Evolutionary conservation across 2,329 filamentous ascomycete genomes (phyloP).

Genomic region (Colletotrichum falcatum): DNA sequence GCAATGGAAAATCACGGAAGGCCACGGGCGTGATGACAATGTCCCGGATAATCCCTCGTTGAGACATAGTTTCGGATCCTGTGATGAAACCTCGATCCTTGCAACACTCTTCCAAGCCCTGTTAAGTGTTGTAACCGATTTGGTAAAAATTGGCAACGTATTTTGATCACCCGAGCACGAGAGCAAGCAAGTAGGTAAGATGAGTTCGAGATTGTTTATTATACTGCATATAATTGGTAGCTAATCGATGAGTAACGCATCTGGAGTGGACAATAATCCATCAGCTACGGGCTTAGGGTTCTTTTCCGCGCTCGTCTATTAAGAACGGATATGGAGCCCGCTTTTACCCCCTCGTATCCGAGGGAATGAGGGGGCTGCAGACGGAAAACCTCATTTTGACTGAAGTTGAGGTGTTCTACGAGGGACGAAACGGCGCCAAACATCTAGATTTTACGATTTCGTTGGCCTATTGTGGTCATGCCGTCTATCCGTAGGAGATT

Average conservation of each 20-base stretch:
- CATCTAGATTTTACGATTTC: conserved; percentile 34
- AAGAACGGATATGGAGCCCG: conserved; percentile 8
- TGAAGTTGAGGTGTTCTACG: too few relatives aligned
- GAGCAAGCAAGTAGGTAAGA: neutral
- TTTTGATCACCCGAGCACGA: neutral
- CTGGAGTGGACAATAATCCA: conserved; percentile 5
- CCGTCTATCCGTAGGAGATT: neutral
- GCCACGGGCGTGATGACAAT: conserved; percentile 57
- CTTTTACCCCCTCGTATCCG: neutral
- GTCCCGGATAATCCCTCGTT: conserved; percentile 49
- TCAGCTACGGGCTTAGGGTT: neutral
- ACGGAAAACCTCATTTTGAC: conserved; percentile 26
- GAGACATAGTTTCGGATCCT: conserved; percentile 43
- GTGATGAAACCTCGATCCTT: neutral
- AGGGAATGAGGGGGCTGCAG: neutral
- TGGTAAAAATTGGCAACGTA: neutral
- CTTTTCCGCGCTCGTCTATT: conserved; percentile 15
- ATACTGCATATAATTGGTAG: neutral
- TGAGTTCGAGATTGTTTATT: neutral
- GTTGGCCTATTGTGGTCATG: neutral
- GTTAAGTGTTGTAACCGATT: too few relatives aligned
- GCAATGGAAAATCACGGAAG: conserved; percentile 58
- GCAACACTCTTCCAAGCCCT: neutral
- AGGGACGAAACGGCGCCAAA: neutral
- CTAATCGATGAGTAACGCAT: too few relatives aligned